Evolutionary conservation across 129 eudicot species (phyloP), one percentile per base, ranked within the genome.

Genomic region (Cynara cardunculus): DNA sequence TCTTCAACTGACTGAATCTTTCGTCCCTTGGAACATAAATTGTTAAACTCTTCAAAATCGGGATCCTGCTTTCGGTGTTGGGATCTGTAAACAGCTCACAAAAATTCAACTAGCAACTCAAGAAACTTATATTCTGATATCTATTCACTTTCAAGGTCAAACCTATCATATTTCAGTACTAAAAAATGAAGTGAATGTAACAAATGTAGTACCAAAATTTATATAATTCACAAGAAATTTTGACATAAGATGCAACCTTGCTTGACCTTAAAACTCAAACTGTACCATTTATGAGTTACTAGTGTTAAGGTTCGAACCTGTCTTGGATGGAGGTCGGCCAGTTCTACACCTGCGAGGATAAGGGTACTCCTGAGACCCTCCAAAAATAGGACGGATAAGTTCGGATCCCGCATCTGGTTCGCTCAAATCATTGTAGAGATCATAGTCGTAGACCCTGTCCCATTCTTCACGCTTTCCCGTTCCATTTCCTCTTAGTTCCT

Each of bases 311-410:
- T 5, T 70, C 22, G 30, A 25, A 90, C 97, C 97, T 82, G 87
- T 39, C 21, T 85, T 80, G 7, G 94, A 81, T 19, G 88, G 83
- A 25, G 87, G 86, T n/a, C 98, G 86, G 75, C 97, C 92, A 14
- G 98, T 94, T 80, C 97, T 85, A 75, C 91, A 94, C 78, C 98
- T 87, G 1, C 97, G 96, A 62, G 98, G 98, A 74, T 94, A 94
- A 34, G 98, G 98, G 72, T 75, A 82, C 12, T 92, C 86, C 2
- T 26, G 21, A 1, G 90, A 79, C 74, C 98, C 98, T 4, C 98
- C 98, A 16, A 88, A 84, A 25, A 88, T 81, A 41, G 96, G 96
- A 22, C 98, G 98, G 0, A 76, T 81, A 22, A 64, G 34, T 1
- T 89, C 87, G 0, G 87, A 3, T 7, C 91, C 92, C 12, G 83